Conservation (phyloP, 805 yeast genomes). For the Candida sonorensis region DNA sequence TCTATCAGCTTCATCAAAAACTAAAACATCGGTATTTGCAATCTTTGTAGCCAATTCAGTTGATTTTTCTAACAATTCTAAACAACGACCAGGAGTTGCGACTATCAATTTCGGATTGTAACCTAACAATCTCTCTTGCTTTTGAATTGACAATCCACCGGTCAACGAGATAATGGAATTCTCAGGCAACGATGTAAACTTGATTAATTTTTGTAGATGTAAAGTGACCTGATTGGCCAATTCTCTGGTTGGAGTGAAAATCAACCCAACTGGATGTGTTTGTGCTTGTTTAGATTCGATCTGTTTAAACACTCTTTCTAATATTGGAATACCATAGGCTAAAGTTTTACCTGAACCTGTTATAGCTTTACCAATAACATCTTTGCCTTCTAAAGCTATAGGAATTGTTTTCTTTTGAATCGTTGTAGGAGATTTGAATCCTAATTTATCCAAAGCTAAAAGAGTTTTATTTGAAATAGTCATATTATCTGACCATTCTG, state of each 20-base stretch:
- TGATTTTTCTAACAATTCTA: constrained; percentile 69
- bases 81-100: constrained; percentile 92
- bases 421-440: constrained; percentile 69
- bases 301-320: constrained; percentile 62
- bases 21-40: constrained; percentile 45
- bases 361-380: constrained; percentile 91
- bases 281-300: no score
- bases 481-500: constrained; percentile 48
- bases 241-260: constrained; percentile 95
- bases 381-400: constrained; percentile 60
- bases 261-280: constrained; percentile 59
- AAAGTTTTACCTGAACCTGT: constrained; percentile 98
- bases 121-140: constrained; percentile 74
- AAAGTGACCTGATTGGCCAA: constrained; percentile 88
- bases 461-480: constrained; percentile 49
- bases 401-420: constrained; percentile 80
- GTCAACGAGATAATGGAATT: constrained; percentile 71
- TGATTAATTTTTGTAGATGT: constrained; percentile 57
- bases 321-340: constrained; percentile 90
- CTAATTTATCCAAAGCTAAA: constrained; percentile 52
- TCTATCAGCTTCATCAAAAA: constrained; percentile 95
- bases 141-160: constrained; percentile 92
- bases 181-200: constrained; percentile 36
- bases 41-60: constrained; percentile 36
- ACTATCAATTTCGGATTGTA: constrained; percentile 77